Conservation (phyloP, 768 basidiomycete species). For the Boletus rex-veris region DNA sequence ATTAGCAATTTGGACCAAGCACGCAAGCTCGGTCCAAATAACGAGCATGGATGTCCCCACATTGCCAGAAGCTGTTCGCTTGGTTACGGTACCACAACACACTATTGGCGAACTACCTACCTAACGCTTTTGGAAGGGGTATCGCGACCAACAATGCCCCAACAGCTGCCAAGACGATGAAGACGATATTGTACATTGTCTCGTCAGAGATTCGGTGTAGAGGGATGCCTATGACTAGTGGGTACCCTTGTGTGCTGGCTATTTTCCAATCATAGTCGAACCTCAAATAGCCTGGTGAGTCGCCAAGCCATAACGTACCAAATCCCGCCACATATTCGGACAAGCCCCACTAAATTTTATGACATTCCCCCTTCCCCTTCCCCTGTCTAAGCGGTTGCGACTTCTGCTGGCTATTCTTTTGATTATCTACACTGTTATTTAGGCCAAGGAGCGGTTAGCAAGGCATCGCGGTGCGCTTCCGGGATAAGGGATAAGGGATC, state of each 20-base stretch:
- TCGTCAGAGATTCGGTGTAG: background rate
- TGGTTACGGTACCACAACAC: background rate
- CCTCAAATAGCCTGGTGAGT: background rate
- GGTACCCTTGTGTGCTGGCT: background rate
- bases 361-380: too few species aligned
- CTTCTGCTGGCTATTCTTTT: too few species aligned
- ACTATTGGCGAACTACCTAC: conserved; percentile 30
- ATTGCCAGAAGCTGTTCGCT: conserved; percentile 21
- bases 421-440: too few species aligned
- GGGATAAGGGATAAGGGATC: too few species aligned
- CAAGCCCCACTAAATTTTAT: background rate
- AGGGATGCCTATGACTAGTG: background rate
- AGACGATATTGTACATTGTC: conserved; percentile 16
- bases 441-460: background rate
- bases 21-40: conserved; percentile 29
- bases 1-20: conserved; percentile 32
- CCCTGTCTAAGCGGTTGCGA: too few species aligned
- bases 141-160: conserved; percentile 38
- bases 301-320: background rate
- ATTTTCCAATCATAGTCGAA: background rate
- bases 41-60: conserved; percentile 34
- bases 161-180: conserved; percentile 37
- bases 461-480: too few species aligned
- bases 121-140: conserved; percentile 53
- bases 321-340: background rate